Percentiles rank a stretch among this genome's conserved stretches.
phyloP scores from a whole-genome alignment of 2,329 filamentous ascomycete species.

The Penicillium sp. region DNA sequence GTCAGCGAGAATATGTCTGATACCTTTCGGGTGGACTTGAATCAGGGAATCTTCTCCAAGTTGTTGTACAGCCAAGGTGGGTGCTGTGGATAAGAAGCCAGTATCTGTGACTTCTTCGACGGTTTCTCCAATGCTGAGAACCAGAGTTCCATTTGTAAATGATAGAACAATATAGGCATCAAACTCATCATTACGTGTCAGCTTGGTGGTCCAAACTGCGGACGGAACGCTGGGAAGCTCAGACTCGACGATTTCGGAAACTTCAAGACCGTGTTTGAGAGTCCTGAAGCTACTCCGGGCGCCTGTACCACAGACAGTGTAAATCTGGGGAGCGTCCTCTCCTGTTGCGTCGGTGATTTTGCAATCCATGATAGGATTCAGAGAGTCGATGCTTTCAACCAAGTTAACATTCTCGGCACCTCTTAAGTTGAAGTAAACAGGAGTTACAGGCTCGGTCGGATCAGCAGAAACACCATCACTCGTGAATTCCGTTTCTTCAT shows the following conservation, averaged over 20 bases:
- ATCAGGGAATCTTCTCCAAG: slow-evolving; percentile 89
- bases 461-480: slow-evolving; percentile 81
- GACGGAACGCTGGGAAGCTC: slow-evolving; percentile 84
- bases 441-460: slow-evolving; percentile 65
- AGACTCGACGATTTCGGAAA: slow-evolving; percentile 93
- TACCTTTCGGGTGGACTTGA: slow-evolving; percentile 94
- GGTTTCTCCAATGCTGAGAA: slow-evolving; percentile 92
- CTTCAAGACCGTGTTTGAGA: slow-evolving; percentile 86
- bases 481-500: slow-evolving; percentile 79
- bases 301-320: slow-evolving; percentile 83
- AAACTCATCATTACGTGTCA: slow-evolving; percentile 74
- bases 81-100: slow-evolving; percentile 81
- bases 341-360: slow-evolving; percentile 86
- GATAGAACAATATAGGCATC: slow-evolving; percentile 96
- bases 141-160: slow-evolving; percentile 82
- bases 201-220: slow-evolving; percentile 92
- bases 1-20: slow-evolving; percentile 77
- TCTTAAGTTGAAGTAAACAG: slow-evolving; percentile 81
- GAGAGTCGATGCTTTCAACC: slow-evolving; percentile 78
- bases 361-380: slow-evolving; percentile 88
- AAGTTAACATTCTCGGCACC: slow-evolving; percentile 75
- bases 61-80: slow-evolving; percentile 88
- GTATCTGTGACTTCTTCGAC: slow-evolving; percentile 95
- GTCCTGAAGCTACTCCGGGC: slow-evolving; percentile 87
- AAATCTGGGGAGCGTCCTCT: slow-evolving; percentile 95